Evolutionary conservation across 495 filamentous ascomycete genomes (phyloP), one percentile per base, ranked within the genome.

Genomic region (Hypomontagnella monticulosa): DNA sequence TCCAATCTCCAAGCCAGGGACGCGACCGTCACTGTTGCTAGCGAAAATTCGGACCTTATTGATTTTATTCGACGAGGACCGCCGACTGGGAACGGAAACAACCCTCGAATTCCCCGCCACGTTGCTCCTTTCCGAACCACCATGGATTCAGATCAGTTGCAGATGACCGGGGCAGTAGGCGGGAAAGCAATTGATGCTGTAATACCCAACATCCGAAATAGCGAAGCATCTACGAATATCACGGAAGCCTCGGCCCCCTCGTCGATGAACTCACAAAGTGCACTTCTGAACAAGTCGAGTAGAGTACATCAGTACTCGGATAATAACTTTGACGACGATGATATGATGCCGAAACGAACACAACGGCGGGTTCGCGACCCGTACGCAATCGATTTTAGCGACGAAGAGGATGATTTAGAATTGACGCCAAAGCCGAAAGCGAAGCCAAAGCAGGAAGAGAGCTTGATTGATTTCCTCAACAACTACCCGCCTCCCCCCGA

Each of bases 11-110:
- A 93, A 76, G 88, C 93, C 61, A 89, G 93, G 14, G 85, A 88
- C 62, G 84, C 92, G n/a, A 79, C 83, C 27, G 81, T 84, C 16
- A 78, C 85, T 19, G 78, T 79, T 23, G 83, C 81, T 40, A 87
- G 87, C 44, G 84, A 87, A 66, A 96, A 87, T 44, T 88, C 89
- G 2, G 95, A 97, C 61, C 77, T 99, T 37, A 96, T 97, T 50
- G 92, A 98, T 69, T 98, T 98, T 77, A 93, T 99, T 52, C 88
- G 93, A 47, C 87, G 91, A 74, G 91, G 94, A 1, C 89, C 94
- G 6, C 86, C 88, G 0, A 80, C 76, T 51, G 72, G 71, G 8
- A 75, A 74, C 30, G 71, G 75, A 11, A 66, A 65, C 30, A 79
- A 81, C 52, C 91, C 85, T 47, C 86, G 91, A 30, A 93, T 93